Evolutionary conservation across 306 rosid genomes (phyloP).

Genomic region (Alnus glutinosa): DNA sequence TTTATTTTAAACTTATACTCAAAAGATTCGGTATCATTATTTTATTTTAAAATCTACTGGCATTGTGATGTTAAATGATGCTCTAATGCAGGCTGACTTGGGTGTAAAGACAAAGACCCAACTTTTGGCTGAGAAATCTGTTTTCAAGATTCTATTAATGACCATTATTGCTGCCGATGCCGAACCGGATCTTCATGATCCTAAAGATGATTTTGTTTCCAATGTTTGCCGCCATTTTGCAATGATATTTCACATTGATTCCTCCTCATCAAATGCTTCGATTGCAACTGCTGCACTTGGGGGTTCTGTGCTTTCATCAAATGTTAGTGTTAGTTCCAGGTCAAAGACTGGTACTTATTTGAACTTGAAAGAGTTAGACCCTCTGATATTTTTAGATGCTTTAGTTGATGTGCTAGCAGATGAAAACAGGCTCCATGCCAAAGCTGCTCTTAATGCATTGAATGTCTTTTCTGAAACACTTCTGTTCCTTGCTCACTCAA

Average conservation of each 20-base stretch:
- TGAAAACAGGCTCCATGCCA: constrained; percentile 92
- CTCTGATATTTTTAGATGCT: constrained; percentile 93
- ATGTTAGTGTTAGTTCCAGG: constrained; percentile 57
- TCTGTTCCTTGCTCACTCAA: constrained; percentile 87
- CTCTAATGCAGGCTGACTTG: constrained; percentile 79
- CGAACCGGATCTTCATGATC: constrained; percentile 80
- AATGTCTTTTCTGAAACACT: constrained; percentile 92
- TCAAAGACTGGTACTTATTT: constrained; percentile 60
- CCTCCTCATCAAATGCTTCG: constrained; percentile 44
- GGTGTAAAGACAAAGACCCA: constrained; percentile 99
- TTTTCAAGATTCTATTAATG: constrained; percentile 88
- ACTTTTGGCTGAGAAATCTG: constrained; percentile 96
- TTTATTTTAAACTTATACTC: background rate
- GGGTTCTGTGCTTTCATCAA: constrained; percentile 59
- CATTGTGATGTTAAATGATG: constrained; percentile 28
- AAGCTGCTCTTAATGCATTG: constrained; percentile 88
- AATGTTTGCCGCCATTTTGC: constrained; percentile 98
- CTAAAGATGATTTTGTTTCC: constrained; percentile 80
- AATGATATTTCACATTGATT: constrained; percentile 76
- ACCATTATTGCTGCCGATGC: constrained; percentile 88
- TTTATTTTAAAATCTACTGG: constrained; percentile 22
- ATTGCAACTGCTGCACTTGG: constrained; percentile 50
- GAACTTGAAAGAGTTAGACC: constrained; percentile 93
- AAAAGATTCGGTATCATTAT: too few species aligned
- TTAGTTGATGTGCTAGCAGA: constrained; percentile 95